Evolutionary conservation across 225 moss, liverwort and hornwort genomes (phyloP).

Genomic region (Marchantia polymorpha): DNA sequence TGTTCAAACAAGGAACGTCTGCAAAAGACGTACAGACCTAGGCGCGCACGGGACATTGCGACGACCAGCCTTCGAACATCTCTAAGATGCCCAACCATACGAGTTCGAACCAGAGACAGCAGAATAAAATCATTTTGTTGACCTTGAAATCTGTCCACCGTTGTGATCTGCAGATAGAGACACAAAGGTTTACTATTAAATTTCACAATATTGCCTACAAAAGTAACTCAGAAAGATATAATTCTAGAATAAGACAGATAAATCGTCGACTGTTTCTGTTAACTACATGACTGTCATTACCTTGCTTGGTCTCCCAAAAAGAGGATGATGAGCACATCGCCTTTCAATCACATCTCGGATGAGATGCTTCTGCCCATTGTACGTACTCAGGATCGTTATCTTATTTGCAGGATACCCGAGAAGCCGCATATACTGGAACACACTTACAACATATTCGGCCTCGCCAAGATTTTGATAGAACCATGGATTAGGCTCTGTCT

Average conservation of each 20-base stretch:
- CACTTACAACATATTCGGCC: conserved; percentile 95
- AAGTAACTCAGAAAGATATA: neutral
- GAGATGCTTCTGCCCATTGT: conserved; percentile 97
- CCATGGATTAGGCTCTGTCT: conserved; percentile 84
- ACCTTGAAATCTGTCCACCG: conserved; percentile 97
- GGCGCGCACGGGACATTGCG: conserved; percentile 97
- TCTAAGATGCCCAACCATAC: conserved; percentile 91
- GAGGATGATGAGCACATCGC: conserved; percentile 82
- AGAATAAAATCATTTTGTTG: conserved; percentile 98
- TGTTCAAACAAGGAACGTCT: conserved; percentile 92
- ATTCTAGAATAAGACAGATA: neutral
- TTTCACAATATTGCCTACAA: neutral
- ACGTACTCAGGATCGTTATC: conserved; percentile 90
- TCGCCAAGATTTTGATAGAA: conserved; percentile 98
- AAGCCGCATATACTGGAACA: conserved; percentile 93
- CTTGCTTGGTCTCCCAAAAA: conserved; percentile 96
- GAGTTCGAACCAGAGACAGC: conserved; percentile 84
- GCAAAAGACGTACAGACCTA: conserved; percentile 93
- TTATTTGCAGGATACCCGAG: conserved; percentile 90
- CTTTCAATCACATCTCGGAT: conserved; percentile 91
- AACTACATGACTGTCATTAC: conserved; percentile 7
- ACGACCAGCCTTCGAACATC: conserved; percentile 96
- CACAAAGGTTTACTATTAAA: neutral
- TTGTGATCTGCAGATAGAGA: conserved; percentile 57
- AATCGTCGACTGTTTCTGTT: neutral